Evolutionary conservation across 1,139 yeast genomes (phyloP).

Genomic region (Suhomyces yuchorum): DNA sequence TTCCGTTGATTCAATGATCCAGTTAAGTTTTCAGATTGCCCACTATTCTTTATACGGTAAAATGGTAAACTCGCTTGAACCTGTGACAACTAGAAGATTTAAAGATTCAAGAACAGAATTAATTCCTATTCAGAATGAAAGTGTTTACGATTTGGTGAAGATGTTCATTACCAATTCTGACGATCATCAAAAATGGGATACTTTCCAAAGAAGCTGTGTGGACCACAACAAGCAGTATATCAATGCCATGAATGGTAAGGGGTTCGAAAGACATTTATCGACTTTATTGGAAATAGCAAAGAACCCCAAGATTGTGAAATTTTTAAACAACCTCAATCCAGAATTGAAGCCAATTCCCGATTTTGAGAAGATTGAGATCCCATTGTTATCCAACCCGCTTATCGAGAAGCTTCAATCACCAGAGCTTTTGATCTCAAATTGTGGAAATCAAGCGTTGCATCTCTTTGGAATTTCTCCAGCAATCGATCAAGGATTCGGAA

Average conservation of each 20-base stretch:
- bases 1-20: constrained; percentile 68
- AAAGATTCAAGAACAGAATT: constrained; percentile 69
- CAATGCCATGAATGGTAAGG: constrained; percentile 60
- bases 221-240: constrained; percentile 52
- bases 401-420: constrained; percentile 45
- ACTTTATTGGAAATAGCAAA: constrained; percentile 54
- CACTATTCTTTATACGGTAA: constrained; percentile 74
- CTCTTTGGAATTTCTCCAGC: constrained; percentile 80
- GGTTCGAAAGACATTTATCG: constrained; percentile 71
- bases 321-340: constrained; percentile 47
- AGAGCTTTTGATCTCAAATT: constrained; percentile 53
- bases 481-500: constrained; percentile 71
- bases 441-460: constrained; percentile 77
- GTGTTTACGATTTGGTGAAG: constrained; percentile 57
- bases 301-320: constrained; percentile 33
- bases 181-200: constrained; percentile 49
- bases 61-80: constrained; percentile 67
- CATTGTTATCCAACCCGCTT: constrained; percentile 60
- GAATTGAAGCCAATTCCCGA: constrained; percentile 28
- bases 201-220: constrained; percentile 54
- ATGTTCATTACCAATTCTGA: constrained; percentile 57
- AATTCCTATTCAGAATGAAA: constrained; percentile 61
- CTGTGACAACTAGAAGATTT: constrained; percentile 70
- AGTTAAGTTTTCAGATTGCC: constrained; percentile 67
- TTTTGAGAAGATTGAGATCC: constrained; percentile 28